phyloP scores from a whole-genome alignment of 164 flowering plant species.

The Euptelea pleiosperma region DNA sequence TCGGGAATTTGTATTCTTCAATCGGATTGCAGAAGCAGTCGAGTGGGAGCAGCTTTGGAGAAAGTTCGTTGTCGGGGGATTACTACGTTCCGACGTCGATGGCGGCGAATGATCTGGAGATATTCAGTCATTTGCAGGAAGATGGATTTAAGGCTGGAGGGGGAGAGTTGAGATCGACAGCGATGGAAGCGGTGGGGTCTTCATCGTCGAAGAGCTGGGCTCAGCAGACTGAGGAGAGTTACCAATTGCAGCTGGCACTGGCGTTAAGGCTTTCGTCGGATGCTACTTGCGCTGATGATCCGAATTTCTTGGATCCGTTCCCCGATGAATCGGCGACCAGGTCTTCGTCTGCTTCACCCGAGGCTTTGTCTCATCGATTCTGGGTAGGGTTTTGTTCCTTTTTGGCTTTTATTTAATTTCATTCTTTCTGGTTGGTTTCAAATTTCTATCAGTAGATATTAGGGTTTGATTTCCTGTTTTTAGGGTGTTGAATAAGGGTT shows the following conservation, averaged over 20 bases:
- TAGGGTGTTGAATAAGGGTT: neutral
- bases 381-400: conserved; percentile 54
- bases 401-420: neutral
- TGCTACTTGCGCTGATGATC: conserved; percentile 89
- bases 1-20: conserved; percentile 34
- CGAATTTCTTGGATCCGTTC: conserved; percentile 80
- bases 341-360: conserved; percentile 38
- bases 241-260: conserved; percentile 86
- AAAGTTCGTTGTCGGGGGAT: conserved; percentile 60
- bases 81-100: conserved; percentile 42
- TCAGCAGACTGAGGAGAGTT: conserved; percentile 97
- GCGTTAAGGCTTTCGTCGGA: conserved; percentile 83
- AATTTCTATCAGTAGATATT: too few species aligned
- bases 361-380: conserved; percentile 81
- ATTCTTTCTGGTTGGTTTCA: too few species aligned
- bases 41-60: conserved; percentile 76
- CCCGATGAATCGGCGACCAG: conserved; percentile 51
- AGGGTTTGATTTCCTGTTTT: neutral
- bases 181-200: conserved; percentile 27
- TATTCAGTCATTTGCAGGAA: conserved; percentile 22
- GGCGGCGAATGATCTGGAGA: conserved; percentile 42
- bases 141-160: conserved; percentile 33
- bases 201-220: conserved; percentile 89
- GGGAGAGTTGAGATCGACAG: conserved; percentile 26
- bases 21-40: conserved; percentile 65